Percentiles rank a stretch among this genome's conserved stretches.
Evolutionary conservation across 139 green algal species (phyloP).

Genomic region (Volvox reticuliferus): DNA sequence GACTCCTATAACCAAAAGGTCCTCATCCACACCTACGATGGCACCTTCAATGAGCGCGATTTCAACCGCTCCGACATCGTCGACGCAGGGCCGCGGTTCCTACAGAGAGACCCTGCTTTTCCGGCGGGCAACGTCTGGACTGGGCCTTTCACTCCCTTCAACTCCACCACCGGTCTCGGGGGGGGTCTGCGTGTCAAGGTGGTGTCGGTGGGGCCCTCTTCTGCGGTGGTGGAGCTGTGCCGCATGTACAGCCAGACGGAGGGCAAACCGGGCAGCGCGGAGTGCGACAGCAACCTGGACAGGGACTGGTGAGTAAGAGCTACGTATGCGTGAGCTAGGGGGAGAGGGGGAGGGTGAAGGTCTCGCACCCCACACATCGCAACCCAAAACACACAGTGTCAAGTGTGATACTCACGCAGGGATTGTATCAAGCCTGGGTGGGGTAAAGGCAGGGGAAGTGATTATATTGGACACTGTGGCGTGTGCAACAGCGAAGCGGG

Average conservation of each 20-base stretch:
- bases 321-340: background rate
- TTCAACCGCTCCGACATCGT: background rate
- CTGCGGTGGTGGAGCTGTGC: background rate
- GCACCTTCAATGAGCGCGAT: background rate
- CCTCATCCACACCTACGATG: slow-evolving; percentile 10
- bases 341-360: background rate
- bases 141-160: background rate
- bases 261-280: background rate
- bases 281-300: background rate
- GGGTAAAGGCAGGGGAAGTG: background rate
- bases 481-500: background rate
- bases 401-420: background rate
- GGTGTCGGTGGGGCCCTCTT: background rate
- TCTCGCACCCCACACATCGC: background rate
- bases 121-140: background rate
- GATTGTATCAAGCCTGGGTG: background rate
- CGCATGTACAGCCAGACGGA: slow-evolving; percentile 7
- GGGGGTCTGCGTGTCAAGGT: slow-evolving; percentile 10
- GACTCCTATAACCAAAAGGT: background rate
- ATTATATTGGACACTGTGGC: background rate
- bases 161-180: background rate
- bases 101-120: background rate
- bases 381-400: background rate
- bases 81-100: background rate
- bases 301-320: slow-evolving; percentile 1